Conservation (phyloP, 345 rosid species). For the Nephelium lappaceum region DNA sequence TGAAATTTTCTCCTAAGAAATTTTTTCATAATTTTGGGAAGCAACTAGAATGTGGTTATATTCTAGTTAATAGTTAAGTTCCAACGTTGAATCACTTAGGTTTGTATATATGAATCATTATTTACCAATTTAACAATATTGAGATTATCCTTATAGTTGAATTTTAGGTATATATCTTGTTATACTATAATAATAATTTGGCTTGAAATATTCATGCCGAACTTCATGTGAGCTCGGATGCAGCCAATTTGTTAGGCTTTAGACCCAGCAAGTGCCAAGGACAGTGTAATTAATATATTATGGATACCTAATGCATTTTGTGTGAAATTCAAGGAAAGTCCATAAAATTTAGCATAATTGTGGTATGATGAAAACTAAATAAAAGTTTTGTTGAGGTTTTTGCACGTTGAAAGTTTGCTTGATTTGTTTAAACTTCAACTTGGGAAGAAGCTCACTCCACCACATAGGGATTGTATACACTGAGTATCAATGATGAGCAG, state of each 20-base stretch:
- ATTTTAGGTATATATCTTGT: not conserved
- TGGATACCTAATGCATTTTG: not conserved
- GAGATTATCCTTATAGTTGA: not conserved
- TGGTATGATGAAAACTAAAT: not conserved
- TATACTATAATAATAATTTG: not conserved
- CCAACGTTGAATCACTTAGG: not conserved
- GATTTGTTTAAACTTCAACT: not conserved
- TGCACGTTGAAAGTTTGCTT: not conserved
- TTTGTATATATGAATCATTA: not conserved
- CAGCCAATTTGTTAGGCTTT: not conserved
- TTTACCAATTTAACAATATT: not conserved
- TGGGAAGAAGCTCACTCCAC: not conserved
- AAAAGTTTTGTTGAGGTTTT: slow-evolving; percentile 2
- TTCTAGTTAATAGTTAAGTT: slow-evolving; percentile 1
- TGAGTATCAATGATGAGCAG: not conserved
- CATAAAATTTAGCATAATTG: not conserved
- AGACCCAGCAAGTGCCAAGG: not conserved
- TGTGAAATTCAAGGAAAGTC: not conserved
- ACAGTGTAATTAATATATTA: not conserved
- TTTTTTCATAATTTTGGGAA: not conserved
- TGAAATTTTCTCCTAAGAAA: not conserved
- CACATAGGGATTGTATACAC: not conserved
- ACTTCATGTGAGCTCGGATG: slow-evolving; percentile 1
- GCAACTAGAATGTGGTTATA: not conserved
- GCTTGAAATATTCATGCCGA: not conserved